A percentile compares a stretch with the other conserved stretches of the same genome.
phyloP scores from a whole-genome alignment of 352 stramenopile genomes.

The Nothophytophthora sp. region DNA sequence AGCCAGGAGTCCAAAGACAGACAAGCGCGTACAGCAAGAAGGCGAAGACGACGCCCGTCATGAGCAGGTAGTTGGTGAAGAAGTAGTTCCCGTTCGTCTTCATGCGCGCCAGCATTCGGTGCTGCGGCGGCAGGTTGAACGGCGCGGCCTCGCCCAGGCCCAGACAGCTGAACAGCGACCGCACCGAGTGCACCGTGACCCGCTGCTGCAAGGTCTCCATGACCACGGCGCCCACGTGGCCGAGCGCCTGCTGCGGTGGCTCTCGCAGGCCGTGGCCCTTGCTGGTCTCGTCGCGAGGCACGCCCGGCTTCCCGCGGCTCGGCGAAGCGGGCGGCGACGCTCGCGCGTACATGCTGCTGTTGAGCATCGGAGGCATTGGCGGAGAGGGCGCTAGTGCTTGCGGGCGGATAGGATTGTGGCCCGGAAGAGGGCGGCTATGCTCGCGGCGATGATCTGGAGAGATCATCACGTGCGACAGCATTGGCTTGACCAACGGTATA shows the following conservation, averaged over 20 bases:
- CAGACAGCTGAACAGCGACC: conserved; percentile 63
- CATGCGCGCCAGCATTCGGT: conserved; percentile 52
- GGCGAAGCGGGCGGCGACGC: conserved; percentile 16
- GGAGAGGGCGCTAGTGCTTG: not conserved
- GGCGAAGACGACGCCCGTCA: conserved; percentile 56
- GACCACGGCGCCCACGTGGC: conserved; percentile 33
- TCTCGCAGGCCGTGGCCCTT: conserved; percentile 3
- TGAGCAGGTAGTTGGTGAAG: conserved; percentile 74
- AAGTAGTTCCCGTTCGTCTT: conserved; percentile 75
- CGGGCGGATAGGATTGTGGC: too few relatives aligned
- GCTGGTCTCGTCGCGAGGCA: conserved; percentile 7
- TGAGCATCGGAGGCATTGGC: conserved; percentile 31
- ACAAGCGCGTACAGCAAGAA: conserved; percentile 49
- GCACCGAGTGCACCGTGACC: conserved; percentile 44
- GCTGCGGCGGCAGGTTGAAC: conserved; percentile 56
- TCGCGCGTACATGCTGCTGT: conserved; percentile 24
- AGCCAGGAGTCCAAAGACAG: not conserved
- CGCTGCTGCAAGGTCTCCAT: conserved; percentile 44
- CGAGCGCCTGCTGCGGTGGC: conserved; percentile 10
- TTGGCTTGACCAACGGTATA: too few relatives aligned
- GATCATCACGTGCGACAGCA: too few relatives aligned
- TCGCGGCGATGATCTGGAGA: too few relatives aligned
- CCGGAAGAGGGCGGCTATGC: too few relatives aligned
- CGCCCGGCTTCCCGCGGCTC: conserved; percentile 9
- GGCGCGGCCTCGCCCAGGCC: conserved; percentile 62